Conservation (phyloP, 1,284 basidiomycete genomes). For the Naganishia cerealis region DNA sequence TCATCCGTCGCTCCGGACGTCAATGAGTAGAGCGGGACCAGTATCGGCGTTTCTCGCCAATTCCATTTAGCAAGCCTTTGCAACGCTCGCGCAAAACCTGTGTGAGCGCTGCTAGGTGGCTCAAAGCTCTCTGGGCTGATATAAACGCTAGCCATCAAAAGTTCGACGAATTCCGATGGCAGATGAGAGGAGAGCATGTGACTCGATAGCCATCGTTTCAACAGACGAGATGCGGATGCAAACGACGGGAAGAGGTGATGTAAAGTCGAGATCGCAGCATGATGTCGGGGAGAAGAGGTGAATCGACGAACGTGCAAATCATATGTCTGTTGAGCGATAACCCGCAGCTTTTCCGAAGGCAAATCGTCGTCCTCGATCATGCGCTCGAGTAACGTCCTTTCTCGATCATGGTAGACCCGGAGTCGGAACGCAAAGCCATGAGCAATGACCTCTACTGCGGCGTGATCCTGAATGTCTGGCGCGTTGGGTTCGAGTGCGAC, state of each 20-base stretch:
- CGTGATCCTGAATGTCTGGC: slow-evolving; percentile 68
- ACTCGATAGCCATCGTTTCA: slow-evolving; percentile 87
- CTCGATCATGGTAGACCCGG: slow-evolving; percentile 84
- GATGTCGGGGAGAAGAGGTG: slow-evolving; percentile 76
- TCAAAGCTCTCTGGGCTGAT: slow-evolving; percentile 52
- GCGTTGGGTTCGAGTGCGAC: slow-evolving; percentile 51
- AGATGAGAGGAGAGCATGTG: slow-evolving; percentile 83
- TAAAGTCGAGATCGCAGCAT: slow-evolving; percentile 75
- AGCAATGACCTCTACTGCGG: slow-evolving; percentile 71
- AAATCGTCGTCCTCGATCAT: slow-evolving; percentile 57
- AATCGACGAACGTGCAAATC: slow-evolving; percentile 70
- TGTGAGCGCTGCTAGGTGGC: slow-evolving; percentile 55
- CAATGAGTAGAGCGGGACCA: slow-evolving; percentile 57
- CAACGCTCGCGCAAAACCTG: slow-evolving; percentile 78
- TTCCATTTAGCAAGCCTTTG: slow-evolving; percentile 78
- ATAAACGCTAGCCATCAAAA: slow-evolving; percentile 70
- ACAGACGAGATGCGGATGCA: slow-evolving; percentile 77
- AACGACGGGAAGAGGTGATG: slow-evolving; percentile 78
- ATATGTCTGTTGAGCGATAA: slow-evolving; percentile 63
- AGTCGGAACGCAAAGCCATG: slow-evolving; percentile 85
- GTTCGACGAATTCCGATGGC: slow-evolving; percentile 75
- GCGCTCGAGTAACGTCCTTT: slow-evolving; percentile 74
- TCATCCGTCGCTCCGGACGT: slow-evolving; percentile 50
- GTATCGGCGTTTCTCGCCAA: slow-evolving; percentile 62
- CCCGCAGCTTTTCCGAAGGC: slow-evolving; percentile 40